Evolutionary conservation across 257 asterid genomes (phyloP).

Genomic region (Petrea volubilis): DNA sequence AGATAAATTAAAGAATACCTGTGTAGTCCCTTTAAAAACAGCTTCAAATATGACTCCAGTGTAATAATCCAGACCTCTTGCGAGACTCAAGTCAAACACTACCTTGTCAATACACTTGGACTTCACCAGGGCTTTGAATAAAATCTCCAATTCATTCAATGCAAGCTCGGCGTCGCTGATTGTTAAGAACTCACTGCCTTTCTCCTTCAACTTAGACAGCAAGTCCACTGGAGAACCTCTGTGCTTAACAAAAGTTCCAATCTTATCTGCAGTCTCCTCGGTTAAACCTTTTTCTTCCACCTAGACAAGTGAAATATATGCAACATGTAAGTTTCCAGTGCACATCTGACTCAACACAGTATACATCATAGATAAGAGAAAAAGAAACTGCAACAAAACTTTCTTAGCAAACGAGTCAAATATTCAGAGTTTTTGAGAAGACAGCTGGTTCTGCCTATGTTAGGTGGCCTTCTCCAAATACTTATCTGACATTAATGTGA

Average conservation of each 20-base stretch:
- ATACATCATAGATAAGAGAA: neutral
- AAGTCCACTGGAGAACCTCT: constrained; percentile 87
- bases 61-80: constrained; percentile 97
- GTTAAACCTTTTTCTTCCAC: constrained; percentile 91
- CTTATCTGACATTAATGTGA: neutral
- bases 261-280: constrained; percentile 70
- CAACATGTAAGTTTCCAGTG: constrained; percentile 14
- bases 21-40: constrained; percentile 81
- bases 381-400: neutral
- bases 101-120: constrained; percentile 70
- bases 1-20: constrained; percentile 42
- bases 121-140: constrained; percentile 72
- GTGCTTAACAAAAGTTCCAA: constrained; percentile 78
- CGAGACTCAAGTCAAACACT: constrained; percentile 94
- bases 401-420: neutral
- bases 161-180: constrained; percentile 71
- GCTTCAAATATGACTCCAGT: constrained; percentile 97
- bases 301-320: constrained; percentile 35
- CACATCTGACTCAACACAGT: constrained; percentile 1
- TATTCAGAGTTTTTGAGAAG: neutral
- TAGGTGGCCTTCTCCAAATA: neutral
- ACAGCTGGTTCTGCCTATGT: neutral
- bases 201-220: constrained; percentile 56
- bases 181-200: constrained; percentile 66
- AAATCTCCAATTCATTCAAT: constrained; percentile 75